These are phyloP conservation scores for Copromyces sp. DNA, from an alignment of 495 filamentous ascomycete species.

Conservation along the genomic window DNA sequence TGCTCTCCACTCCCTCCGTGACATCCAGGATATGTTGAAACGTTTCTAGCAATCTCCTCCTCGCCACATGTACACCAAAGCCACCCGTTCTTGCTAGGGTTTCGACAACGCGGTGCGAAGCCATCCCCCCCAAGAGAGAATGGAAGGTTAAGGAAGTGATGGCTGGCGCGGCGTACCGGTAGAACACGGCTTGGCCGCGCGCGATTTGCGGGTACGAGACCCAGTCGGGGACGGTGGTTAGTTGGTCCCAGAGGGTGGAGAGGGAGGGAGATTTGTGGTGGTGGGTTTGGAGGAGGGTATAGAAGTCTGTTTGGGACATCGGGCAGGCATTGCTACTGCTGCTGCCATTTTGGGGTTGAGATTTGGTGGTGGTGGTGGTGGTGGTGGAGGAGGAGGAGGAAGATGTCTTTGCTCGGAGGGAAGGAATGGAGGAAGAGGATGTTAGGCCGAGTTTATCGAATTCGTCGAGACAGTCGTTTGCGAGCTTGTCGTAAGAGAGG, in stretches of 20 bases:
- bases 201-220: slow-evolving; percentile 74
- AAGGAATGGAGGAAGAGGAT: not conserved
- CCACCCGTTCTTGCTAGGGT: slow-evolving; percentile 70
- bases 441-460: slow-evolving; percentile 45
- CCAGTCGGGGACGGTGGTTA: slow-evolving; percentile 64
- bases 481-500: slow-evolving; percentile 57
- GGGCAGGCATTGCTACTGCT: not conserved
- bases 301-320: slow-evolving; percentile 44
- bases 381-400: not conserved
- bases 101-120: slow-evolving; percentile 54
- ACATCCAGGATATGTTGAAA: slow-evolving; percentile 67
- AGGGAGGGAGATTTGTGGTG: slow-evolving; percentile 46
- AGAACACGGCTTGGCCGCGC: slow-evolving; percentile 59
- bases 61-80: slow-evolving; percentile 59
- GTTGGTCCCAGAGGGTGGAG: slow-evolving; percentile 51
- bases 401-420: not conserved
- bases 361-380: slow-evolving; percentile 6
- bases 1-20: slow-evolving; percentile 51
- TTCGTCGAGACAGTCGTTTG: slow-evolving; percentile 52
- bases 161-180: slow-evolving; percentile 60
- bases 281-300: slow-evolving; percentile 49
- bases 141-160: slow-evolving; percentile 53
- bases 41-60: slow-evolving; percentile 62
- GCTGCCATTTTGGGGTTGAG: not conserved
- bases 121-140: slow-evolving; percentile 56